Evolutionary conservation across 2,329 filamentous ascomycete genomes (phyloP), one percentile per base, ranked within the genome.

Genomic region (Tolypocladium pustulatum): DNA sequence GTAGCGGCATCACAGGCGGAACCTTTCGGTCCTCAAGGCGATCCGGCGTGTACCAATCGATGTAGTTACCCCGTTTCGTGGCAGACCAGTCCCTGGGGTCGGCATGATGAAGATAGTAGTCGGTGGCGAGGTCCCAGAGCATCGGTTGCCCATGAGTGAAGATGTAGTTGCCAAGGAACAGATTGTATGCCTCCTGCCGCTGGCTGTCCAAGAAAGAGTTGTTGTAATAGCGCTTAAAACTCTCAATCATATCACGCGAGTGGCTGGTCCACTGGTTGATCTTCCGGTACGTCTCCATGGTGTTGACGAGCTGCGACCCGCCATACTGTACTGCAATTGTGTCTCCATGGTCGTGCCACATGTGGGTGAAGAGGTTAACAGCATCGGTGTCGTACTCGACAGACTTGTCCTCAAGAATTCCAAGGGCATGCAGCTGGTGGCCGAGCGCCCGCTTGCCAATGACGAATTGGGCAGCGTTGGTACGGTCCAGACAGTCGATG

Each of bases 201-300:
- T 99, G 94, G n/a, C 89, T 92, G 71, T 99, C 94, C 10, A 99
- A 82, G 71, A 99, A 99, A 0, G 93, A 96, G 69, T 99, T 99
- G 75, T 97, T 96, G 73, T 99, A 99, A 72, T 97, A 99, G 34
- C 94, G 85, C 72, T 97, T 99, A 78, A 99, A 97, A 71, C 91
- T 96, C 75, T 99, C 94, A 27, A 99, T 92, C 93, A 99, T 97
- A 72, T 99, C 94, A 64, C 94, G 84, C 2, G 93, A 97, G 71
- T 96, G 91, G 66, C 91, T 96, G 30, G 91, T 96, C 94, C 94
- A 99, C 71, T 97, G 93, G 65, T 97, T 97, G 71, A 97, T 96
- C 74, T 97, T 97, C 59, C 94, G 89, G 72, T 99, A 99, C 5
- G 94, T 99, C 64, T 96, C 92, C 92, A 99, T 97, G 0, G 94